These are phyloP conservation scores for Solanum aculeatissimum DNA, from an alignment of 305 asterid genomes.

Conservation along the genomic window DNA sequence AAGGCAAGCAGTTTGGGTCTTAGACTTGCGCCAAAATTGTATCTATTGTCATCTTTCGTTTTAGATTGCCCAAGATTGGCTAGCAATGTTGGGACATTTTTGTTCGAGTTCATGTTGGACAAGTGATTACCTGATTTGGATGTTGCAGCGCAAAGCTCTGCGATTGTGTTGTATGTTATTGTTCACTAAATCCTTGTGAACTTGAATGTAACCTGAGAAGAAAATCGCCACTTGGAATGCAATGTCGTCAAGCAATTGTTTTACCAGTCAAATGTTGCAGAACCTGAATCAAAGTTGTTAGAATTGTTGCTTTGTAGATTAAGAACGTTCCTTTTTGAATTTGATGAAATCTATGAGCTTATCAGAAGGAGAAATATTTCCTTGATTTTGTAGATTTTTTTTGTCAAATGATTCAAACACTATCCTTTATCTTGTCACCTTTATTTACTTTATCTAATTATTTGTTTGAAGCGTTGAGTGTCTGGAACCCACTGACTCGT, in stretches of 20 bases:
- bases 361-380: neutral
- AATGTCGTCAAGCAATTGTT: neutral
- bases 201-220: neutral
- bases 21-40: neutral
- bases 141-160: neutral
- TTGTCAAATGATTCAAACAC: neutral
- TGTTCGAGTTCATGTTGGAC: neutral
- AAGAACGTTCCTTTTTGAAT: neutral
- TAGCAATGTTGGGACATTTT: neutral
- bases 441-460: neutral
- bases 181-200: neutral
- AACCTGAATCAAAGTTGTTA: neutral
- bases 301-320: neutral
- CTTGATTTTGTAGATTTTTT: neutral
- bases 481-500: neutral
- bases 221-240: neutral
- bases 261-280: neutral
- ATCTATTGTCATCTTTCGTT: neutral
- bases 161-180: neutral
- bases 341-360: neutral
- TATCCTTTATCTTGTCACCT: neutral
- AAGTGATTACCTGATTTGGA: neutral
- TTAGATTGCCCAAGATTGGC: neutral
- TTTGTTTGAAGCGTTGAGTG: neutral
- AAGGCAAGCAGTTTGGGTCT: conserved; percentile 45